phyloP scores from a whole-genome alignment of 805 yeast species.

The Scheffersomyces ergatensis region DNA sequence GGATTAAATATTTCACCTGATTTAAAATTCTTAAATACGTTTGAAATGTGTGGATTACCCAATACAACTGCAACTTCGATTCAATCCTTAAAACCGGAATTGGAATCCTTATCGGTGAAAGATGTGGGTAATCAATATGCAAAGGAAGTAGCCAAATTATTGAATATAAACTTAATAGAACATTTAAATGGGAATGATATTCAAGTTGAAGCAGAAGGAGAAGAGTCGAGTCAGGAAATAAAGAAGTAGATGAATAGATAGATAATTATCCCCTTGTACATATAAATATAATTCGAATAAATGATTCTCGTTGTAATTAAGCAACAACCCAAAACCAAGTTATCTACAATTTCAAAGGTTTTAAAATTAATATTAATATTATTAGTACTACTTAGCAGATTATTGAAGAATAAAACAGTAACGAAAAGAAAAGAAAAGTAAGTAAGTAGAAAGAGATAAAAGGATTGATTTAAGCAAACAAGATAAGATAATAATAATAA shows the following conservation, averaged over 20 bases:
- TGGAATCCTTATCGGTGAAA: constrained; percentile 10
- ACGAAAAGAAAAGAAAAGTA: no score
- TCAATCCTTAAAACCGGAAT: constrained; percentile 13
- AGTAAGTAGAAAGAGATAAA: no score
- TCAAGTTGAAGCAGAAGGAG: not conserved
- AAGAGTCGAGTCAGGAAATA: no score
- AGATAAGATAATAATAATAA: no score
- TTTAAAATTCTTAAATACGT: constrained; percentile 62
- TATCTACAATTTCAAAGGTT: not conserved
- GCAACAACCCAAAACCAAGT: no score
- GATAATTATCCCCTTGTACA: constrained; percentile 88
- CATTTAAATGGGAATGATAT: constrained; percentile 10
- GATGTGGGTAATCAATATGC: constrained; percentile 33
- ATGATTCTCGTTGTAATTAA: no score
- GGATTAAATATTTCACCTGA: constrained; percentile 79
- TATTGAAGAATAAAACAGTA: not conserved
- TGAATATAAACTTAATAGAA: constrained; percentile 32
- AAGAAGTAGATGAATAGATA: constrained; percentile 60
- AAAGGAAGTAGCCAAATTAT: constrained; percentile 32
- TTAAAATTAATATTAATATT: constrained; percentile 1
- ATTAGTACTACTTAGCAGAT: not conserved
- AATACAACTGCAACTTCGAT: constrained; percentile 44
- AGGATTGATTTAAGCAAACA: no score
- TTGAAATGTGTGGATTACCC: constrained; percentile 85
- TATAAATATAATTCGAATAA: no score